Evolutionary conservation across 495 filamentous ascomycete species (phyloP), one percentile per base, ranked within the genome.

Genomic region (Neurospora intermedia): DNA sequence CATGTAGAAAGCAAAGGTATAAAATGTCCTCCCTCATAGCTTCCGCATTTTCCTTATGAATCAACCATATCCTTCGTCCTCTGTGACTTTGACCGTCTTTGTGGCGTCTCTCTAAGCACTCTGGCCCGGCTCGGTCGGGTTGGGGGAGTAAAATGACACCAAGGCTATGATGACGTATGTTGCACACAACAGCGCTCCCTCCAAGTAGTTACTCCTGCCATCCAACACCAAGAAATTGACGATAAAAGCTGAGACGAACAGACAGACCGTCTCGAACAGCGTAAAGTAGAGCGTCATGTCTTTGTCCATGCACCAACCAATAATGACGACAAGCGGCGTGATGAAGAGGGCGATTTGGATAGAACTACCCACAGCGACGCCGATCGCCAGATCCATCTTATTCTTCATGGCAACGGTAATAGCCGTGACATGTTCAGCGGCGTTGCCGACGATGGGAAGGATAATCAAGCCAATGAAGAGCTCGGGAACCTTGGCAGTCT

Each of bases 341-440:
- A 97, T 87, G 81, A 97, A 97, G 71, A 97, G 87, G 31, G 94
- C 92, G 84, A 91, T 91, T 81, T 97, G 94, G 78, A 97, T 96
- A 75, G 91, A 94, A 69, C 89, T 92, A 16, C 94, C 94, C 23
- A 97, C 89, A 6, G 94, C 94, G 38, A 97, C 92, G 76, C 93
- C 94, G 75, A 97, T 96, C 0, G 94, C 91, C 39, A 97, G 84
- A 84, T 97, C 94, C 94, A 97, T 96, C 84, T 97, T 97, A 83
- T 97, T 97, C 85, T 97, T 97, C 75, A 88, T 87, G 7, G 94
- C 94, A 9, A 97, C 93, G 38, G 89, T 92, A 45, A 97, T 92
- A 1, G 94, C 93, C 1, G 93, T 97, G 8, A 96, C 91, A 84
- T 97, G 94, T 84, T 97, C 94, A 0, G 94, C 94, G 1, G 94